phyloP scores from a whole-genome alignment of 805 yeast genomes.

The Ascoidea tarda region DNA sequence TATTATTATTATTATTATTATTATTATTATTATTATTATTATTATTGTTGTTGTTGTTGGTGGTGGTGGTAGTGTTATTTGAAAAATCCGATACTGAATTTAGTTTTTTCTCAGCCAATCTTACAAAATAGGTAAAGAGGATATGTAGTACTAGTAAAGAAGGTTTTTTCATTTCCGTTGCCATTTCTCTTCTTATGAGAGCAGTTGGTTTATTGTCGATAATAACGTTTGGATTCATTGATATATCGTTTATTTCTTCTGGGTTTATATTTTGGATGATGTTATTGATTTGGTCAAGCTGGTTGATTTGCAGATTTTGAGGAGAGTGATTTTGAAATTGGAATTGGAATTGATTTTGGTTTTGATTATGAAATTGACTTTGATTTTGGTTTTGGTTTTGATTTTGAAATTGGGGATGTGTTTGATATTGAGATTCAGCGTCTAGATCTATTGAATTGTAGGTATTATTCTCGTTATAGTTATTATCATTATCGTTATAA shows the following conservation, averaged over 20 bases:
- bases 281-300: not conserved
- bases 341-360: too few relatives aligned
- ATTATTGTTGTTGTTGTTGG: too few relatives aligned
- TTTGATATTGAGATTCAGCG: too few relatives aligned
- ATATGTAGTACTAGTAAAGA: conserved; percentile 91
- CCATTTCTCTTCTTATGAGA: conserved; percentile 22
- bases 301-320: not conserved
- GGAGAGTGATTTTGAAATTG: too few relatives aligned
- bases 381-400: too few relatives aligned
- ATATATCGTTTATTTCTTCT: not conserved
- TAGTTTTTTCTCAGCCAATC: conserved; percentile 82
- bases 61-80: too few relatives aligned
- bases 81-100: conserved; percentile 49
- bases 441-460: too few relatives aligned
- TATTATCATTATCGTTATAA: too few relatives aligned
- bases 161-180: conserved; percentile 51
- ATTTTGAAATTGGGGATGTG: too few relatives aligned
- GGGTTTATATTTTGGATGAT: not conserved
- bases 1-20: not conserved
- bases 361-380: too few relatives aligned
- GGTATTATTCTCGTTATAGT: too few relatives aligned
- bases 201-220: not conserved
- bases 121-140: conserved; percentile 87
- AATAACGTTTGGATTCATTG: not conserved
- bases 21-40: not conserved